Base-by-base conservation (phyloP, 768 basidiomycete species). In the Lepiota brunneoincarnata region DNA sequence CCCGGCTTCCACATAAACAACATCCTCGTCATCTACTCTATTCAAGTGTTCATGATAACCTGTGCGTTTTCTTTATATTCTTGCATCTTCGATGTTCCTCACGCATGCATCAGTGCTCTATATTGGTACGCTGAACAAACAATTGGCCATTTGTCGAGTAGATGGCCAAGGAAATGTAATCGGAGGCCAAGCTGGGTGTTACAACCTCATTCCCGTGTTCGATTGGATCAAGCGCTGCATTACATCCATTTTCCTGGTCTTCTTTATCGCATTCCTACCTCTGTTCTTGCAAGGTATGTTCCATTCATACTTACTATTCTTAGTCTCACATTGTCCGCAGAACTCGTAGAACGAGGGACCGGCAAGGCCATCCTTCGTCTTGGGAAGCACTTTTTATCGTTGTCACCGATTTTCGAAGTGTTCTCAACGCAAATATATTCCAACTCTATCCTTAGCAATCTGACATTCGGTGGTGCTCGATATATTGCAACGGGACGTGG, bases 1-100 rank as follows among this genome's bases (percentile, higher is more conserved):
- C 96, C 97, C 52, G 97, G 93, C 64, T 99, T 99, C 87, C 97
- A 99, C 69, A 85, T 99, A 78, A 99, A 99, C 81, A 98, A 99
- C 68, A 98, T 98, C 64, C 77, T 99, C 67, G 95, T 99, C 74
- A 98, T 99, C 63, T 88, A 93, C 70, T 98, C 97, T 21, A 93
- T 99, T 50, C 94, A 97, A 68, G 81, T 96, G 51, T 98, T 99
- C 79, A 97, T 98, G 93, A 76, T 98, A 51, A 93, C 93, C 17
- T 65, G 91, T 93, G 65, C 70, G 91, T 85, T 2, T 53, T 45
- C 7, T 35, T 37, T 49, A 21, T 39, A 57, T 53, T 21, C 11
- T 1, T 55, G 52, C 23, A 31, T 57, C 20, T 56, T 52, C 46
- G 28, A 51, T 54, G 24, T 18, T 56, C 20, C 52, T 46, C 12